phyloP scores from a whole-genome alignment of 179 eudicot genomes.

The Silene noctiflora region DNA sequence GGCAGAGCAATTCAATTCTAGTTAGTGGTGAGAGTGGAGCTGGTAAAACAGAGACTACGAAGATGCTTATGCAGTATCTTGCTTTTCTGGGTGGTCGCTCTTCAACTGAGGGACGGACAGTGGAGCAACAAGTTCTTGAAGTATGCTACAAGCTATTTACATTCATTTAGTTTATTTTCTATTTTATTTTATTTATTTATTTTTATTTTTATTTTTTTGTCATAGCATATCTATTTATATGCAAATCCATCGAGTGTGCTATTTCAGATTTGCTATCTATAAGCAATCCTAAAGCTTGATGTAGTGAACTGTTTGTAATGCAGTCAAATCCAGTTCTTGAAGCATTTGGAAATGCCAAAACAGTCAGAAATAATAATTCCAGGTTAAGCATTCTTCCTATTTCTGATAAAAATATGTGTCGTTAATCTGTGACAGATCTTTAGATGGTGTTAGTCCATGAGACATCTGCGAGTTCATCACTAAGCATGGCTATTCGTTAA shows the following conservation, averaged over 20 bases:
- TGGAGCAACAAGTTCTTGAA: conserved; percentile 99
- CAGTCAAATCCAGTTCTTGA: conserved; percentile 99
- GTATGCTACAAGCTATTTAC: conserved; percentile 40
- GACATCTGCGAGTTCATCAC: conserved; percentile 6
- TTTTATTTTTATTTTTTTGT: too few relatives aligned
- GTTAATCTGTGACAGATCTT: conserved; percentile 3
- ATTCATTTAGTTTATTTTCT: not conserved
- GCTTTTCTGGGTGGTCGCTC: conserved; percentile 95
- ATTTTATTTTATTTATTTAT: too few relatives aligned
- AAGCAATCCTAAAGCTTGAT: not conserved
- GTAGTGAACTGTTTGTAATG: conserved; percentile 26
- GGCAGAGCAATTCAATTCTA: conserved; percentile 95
- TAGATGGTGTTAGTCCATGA: not conserved
- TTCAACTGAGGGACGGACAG: conserved; percentile 96
- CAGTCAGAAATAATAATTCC: conserved; percentile 94
- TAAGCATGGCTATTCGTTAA: conserved; percentile 2
- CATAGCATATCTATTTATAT: not conserved
- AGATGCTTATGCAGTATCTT: conserved; percentile 98
- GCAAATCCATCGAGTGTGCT: not conserved
- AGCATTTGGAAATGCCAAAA: conserved; percentile 95
- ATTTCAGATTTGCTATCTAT: not conserved
- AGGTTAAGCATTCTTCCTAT: conserved; percentile 44
- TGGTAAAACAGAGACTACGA: conserved; percentile 99
- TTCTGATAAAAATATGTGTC: conserved; percentile 9
- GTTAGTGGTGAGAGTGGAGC: conserved; percentile 99